Evolutionary conservation across 208 protist genomes (phyloP).

Genomic region (Crithidia acanthocephali): DNA sequence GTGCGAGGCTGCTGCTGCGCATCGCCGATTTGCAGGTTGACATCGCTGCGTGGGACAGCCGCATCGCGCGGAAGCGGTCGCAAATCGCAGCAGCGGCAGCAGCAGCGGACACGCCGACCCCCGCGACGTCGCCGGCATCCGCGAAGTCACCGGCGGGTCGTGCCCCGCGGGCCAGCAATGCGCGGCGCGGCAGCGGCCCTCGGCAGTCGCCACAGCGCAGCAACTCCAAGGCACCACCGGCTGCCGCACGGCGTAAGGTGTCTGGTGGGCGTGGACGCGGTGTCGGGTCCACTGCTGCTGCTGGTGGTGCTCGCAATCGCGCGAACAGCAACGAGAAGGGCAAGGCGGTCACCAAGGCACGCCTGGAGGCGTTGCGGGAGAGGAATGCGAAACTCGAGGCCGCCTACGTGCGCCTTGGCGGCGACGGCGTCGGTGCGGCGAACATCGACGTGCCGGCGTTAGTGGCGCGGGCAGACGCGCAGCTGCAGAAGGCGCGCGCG

Average conservation of each 20-base stretch:
- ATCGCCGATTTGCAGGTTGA: constrained; percentile 33
- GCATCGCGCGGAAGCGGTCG: constrained; percentile 31
- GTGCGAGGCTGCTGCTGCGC: constrained; percentile 36
- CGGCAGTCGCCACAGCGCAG: neutral
- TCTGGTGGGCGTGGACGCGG: constrained; percentile 25
- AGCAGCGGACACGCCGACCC: neutral
- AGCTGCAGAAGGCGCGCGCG: constrained; percentile 46
- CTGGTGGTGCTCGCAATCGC: constrained; percentile 8
- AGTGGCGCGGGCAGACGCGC: constrained; percentile 46
- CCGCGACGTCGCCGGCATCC: constrained; percentile 6
- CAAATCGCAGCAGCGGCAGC: neutral
- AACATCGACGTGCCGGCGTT: constrained; percentile 40
- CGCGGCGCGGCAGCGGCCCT: neutral
- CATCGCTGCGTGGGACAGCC: constrained; percentile 37
- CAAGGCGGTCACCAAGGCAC: neutral
- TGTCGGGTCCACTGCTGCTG: constrained; percentile 27
- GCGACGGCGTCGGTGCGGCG: constrained; percentile 14
- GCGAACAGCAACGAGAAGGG: constrained; percentile 19
- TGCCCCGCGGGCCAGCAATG: neutral
- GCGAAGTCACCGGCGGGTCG: neutral
- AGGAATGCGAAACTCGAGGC: constrained; percentile 39
- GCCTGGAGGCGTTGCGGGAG: constrained; percentile 31
- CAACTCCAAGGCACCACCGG: constrained; percentile 2
- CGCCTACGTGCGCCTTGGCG: constrained; percentile 38
- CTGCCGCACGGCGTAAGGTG: neutral